Evolutionary conservation across 345 rosid genomes (phyloP), one percentile per base, ranked within the genome.

Genomic region (Eucalyptus sp.): DNA sequence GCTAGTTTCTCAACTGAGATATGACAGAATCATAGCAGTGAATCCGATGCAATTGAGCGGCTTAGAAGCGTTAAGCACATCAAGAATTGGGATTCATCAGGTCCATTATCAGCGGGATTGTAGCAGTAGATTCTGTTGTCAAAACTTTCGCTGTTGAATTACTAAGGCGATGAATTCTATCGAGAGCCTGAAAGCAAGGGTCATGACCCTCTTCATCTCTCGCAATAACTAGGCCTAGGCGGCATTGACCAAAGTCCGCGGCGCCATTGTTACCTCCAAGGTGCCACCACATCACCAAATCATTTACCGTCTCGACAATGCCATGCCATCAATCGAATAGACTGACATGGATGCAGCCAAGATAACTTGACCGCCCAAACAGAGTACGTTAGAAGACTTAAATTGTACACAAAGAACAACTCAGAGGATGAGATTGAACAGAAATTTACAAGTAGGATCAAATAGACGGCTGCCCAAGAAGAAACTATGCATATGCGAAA

Each of bases 211-310:
- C 25, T 18, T 71, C 81, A 71, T 18, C 44, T 37, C 46, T 43
- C 44, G 3, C 13, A 3, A 13, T 14, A 3, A 64, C 3, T 14
- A 7, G 0, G 18, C 37, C 18, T 7, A 0, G 71, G 20, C 20
- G 7, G 13, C 44, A 17, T 5, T 16, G 44, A 0, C 80, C 25
- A 0, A 33, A 71, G 41, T 37, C 25, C 0, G 44, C 20, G 11
- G 81, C 25, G 0, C 81, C 81, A 66, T 66, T 31, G 22, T 31
- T 66, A 31, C 79, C 79, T 31, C 7, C 79, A 66, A 66, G 43
- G 79, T 66, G 79, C 79, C 79, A 8, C 22, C 79, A 66, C 43
- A 31, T 66, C 79, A 17, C 31, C 68, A 60, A 27, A 60, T 60
- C 68, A 27, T 60, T 1, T 3, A 60, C n/a, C 68, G 9, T 64